Evolutionary conservation across 352 stramenopile species (phyloP), one percentile per base, ranked within the genome.

Genomic region (Phytopythium chamaehyphon): DNA sequence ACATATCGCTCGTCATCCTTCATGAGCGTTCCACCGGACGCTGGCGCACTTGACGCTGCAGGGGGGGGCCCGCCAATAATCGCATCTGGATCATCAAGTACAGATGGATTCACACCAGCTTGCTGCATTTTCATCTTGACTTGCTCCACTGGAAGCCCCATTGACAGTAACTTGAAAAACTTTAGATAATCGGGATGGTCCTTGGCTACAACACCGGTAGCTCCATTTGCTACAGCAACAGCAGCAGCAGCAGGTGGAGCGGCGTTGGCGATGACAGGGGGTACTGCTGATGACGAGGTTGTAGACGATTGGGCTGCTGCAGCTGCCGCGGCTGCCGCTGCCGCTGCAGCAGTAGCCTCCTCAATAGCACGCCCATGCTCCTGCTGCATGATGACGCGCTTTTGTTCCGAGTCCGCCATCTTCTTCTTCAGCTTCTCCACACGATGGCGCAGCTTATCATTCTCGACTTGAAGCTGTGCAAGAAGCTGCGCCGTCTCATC

Each of bases 101-200:
- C 49, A 18, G 66, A 65, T 14, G 78, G 70, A 53, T 95, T 77
- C 9, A 89, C 59, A 0, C 79, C 83, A 26, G 71, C 68, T 45
- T 85, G 76, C 51, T 87, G 54, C 84, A 95, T 93, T 54, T 93
- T 93, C 71, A 92, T 72, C 57, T 93, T 90, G 5, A 93, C 80
- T 55, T 95, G 84, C 40, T 93, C 84, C 15, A 69, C 53, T 46
- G 81, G 84, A 18, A 95, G 39, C 6, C 84, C 84, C 83, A 95
- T 93, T 19, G 62, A 75, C 26, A 92, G 38, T 6, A 95, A 54
- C 61, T 90, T 95, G 59, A 95, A 95, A 37, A 78, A 95, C 59
- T 93, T 93, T 31, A 61, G 55, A 44, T 76, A 93, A 15, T 88
- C 78, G 1, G 80, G 83, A 42, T 93, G 76, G 8, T 92, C 76